Evolutionary conservation across 495 filamentous ascomycete species (phyloP), one percentile per base, ranked within the genome.

Genomic region (Collariella sp.): DNA sequence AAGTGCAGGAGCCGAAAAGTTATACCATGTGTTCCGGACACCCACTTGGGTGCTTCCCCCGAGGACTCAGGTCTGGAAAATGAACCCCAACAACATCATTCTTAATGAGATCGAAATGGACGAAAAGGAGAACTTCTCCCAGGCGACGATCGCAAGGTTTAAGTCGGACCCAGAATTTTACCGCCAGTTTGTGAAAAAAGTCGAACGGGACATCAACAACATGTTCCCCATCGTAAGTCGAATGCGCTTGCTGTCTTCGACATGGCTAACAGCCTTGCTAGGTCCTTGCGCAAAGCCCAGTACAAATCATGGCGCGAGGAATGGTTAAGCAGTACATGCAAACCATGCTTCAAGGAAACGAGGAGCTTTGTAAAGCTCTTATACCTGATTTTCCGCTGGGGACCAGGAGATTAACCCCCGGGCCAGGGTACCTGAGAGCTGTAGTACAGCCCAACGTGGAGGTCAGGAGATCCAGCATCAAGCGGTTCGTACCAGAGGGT

Each of bases 21-120:
- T 78, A 20, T 70, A 67, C 58, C 69, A 71, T 48, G 63, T 70
- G 45, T 75, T 83, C 38, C 79, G 85, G 19, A 81, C 79, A 34
- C 79, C 79, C 3, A 86, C 83, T 24, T 88, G 84, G 85, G 51
- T 87, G n/a, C 72, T 79, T 6, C 79, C 81, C 31, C 78, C 81
- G 6, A 60, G 74, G 46, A 68, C 74, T 49, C 50, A 70, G 50
- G 62, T 68, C 0, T 74, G 76, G 70, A 71, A 70, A 50, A 70
- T 75, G 71, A 67, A 71, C 5, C 65, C 64, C 57, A 52, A 67
- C 47, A 34, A 61, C 48, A 56, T 60, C 34, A 43, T 65, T 5
- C 43, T 66, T 26, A 50, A 44, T 26, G 43, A 58, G 48, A 57
- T 66, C 19, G 42, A 70, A 56, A 46, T 65, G 26, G 62, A 67